These are phyloP conservation scores for Telfairia occidentalis DNA, from an alignment of 331 rosid species.

Conservation along the genomic window DNA sequence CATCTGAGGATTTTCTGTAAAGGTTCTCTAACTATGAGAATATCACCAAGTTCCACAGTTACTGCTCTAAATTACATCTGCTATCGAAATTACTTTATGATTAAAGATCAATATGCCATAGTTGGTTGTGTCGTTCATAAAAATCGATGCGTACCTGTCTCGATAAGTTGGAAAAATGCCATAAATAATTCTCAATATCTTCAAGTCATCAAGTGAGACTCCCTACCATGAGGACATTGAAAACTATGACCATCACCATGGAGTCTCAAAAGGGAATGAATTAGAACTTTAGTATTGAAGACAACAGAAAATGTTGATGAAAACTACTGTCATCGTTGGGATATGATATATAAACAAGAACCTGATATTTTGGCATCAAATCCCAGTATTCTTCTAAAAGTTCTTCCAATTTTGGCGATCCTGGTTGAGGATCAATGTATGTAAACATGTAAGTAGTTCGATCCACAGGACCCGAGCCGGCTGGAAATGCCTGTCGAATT, in stretches of 20 bases:
- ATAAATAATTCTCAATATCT: conserved; percentile 67
- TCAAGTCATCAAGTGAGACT: conserved; percentile 61
- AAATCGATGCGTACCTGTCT: conserved; percentile 33
- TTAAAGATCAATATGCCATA: not conserved
- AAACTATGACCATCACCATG: not conserved
- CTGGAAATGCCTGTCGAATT: conserved; percentile 78
- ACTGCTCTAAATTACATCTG: not conserved
- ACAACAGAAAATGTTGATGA: not conserved
- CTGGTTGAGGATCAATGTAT: conserved; percentile 76
- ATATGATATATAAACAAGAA: conserved; percentile 1
- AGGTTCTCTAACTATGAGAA: not conserved
- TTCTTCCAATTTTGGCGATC: conserved; percentile 71
- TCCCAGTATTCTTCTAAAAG: conserved; percentile 79
- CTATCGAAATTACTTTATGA: not conserved
- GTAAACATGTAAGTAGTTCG: conserved; percentile 94
- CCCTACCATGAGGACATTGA: conserved; percentile 31
- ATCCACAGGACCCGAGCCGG: conserved; percentile 85
- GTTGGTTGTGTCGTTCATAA: not conserved
- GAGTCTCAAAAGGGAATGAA: not conserved
- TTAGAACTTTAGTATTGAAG: not conserved
- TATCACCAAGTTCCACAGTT: not conserved
- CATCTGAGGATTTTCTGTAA: not conserved
- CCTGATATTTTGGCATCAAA: conserved; percentile 92
- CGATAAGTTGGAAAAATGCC: conserved; percentile 88
- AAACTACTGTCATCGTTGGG: not conserved